Evolutionary conservation across 257 asterid species (phyloP), one percentile per base, ranked within the genome.

Genomic region (Osmanthus fragrans): DNA sequence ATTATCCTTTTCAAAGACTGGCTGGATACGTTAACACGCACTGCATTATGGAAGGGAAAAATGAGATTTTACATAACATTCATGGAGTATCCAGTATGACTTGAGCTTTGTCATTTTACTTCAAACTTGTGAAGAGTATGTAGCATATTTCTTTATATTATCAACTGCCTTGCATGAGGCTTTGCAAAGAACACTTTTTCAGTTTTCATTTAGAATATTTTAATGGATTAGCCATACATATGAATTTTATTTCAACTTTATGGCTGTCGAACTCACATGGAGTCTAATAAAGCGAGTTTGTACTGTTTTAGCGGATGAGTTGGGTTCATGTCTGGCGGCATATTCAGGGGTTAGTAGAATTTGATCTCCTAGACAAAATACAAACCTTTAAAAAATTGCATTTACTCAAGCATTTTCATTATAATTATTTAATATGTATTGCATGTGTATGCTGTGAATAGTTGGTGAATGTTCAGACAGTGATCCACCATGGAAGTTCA

Each of bases 401-500:
- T 58, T 58, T 23, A 23, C 15, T 7, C 0, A 4, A 58, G 67
- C 67, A 9, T 23, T 21, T n/a, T 4, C 67, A 23, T 21, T 13
- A 58, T 0, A 23, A 58, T 58, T n/a, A 58, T 21, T 23, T 23
- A 23, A 23, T 3, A 60, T 3, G 33, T 25, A 23, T 25, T 23
- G 12, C 30, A 7, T 21, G 15, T 25, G 68, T 19, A 60, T 25
- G 16, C 25, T 71, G 45, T 81, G 19, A 73, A 23, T 21, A 34
- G 30, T 30, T 27, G 19, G 73, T 69, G 68, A 12, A 75, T 72
- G 36, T 33, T 27, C 75, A 32, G 60, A 60, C 60, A 72, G 40
- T 19, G 49, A 12, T 56, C 29, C 72, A 60, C 65, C 39, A 64
- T 47, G 71, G 78, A 71, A 82, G 33, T 67, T 72, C 58, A 77